These are phyloP conservation scores for Aquilaria yunnanensis DNA, from an alignment of 345 rosid genomes.

Conservation along the genomic window DNA sequence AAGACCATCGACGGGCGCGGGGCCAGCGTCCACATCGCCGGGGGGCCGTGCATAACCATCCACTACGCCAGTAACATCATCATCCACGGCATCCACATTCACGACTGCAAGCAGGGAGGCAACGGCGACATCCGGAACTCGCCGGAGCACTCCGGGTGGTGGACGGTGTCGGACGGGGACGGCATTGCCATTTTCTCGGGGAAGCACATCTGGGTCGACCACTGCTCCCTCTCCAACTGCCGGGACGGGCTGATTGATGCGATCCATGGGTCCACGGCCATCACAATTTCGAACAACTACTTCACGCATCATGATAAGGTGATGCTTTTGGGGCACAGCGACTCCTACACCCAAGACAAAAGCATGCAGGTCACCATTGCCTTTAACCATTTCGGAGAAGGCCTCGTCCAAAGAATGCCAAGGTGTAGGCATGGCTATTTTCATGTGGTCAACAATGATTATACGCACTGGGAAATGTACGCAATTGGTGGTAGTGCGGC, in stretches of 20 bases:
- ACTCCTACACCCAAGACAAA: constrained; percentile 55
- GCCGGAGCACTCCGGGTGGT: constrained; percentile 49
- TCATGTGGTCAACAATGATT: constrained; percentile 87
- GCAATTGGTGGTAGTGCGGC: constrained; percentile 83
- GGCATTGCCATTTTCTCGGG: constrained; percentile 52
- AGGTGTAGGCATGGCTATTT: constrained; percentile 82
- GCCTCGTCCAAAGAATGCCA: constrained; percentile 85
- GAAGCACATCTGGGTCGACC: constrained; percentile 63
- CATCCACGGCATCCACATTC: constrained; percentile 66
- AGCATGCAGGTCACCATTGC: constrained; percentile 77
- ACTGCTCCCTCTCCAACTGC: constrained; percentile 73
- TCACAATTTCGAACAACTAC: constrained; percentile 74
- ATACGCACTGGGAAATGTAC: constrained; percentile 82
- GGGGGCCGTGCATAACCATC: constrained; percentile 73
- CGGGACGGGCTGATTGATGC: constrained; percentile 73
- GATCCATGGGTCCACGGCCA: constrained; percentile 71
- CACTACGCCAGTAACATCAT: constrained; percentile 59
- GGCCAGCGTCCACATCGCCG: constrained; percentile 61
- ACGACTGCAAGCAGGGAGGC: constrained; percentile 53
- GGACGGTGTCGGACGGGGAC: constrained; percentile 59
- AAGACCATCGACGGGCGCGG: constrained; percentile 86
- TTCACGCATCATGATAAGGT: constrained; percentile 86
- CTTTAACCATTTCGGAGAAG: constrained; percentile 85
- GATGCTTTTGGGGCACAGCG: constrained; percentile 73
- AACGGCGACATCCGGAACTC: constrained; percentile 47